Percentiles rank a stretch among this genome's conserved stretches.
Conservation (phyloP, 208 protist species). For the Leishmania lainsoni region DNA sequence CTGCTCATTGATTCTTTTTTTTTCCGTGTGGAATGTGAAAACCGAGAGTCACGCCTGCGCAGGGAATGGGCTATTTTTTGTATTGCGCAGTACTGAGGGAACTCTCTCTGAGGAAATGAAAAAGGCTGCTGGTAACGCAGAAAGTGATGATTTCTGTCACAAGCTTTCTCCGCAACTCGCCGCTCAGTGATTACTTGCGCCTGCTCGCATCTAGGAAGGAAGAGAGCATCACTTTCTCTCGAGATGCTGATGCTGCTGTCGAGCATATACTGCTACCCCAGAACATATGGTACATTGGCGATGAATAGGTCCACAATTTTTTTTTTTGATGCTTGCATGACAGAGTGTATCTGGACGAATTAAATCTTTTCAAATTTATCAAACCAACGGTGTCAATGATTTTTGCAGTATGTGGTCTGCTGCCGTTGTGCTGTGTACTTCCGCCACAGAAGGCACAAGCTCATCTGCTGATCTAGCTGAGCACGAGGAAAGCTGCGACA, state of each 20-base stretch:
- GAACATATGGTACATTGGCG: constrained; percentile 43
- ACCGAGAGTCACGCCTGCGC: not conserved
- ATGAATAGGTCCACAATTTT: constrained; percentile 35
- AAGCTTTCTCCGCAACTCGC: constrained; percentile 32
- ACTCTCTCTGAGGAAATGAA: constrained; percentile 42
- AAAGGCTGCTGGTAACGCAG: constrained; percentile 30
- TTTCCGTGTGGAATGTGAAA: constrained; percentile 6
- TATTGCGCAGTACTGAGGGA: constrained; percentile 39
- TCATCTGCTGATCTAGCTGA: constrained; percentile 41
- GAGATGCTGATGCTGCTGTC: constrained; percentile 44
- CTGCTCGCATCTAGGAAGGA: constrained; percentile 46
- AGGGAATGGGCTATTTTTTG: constrained; percentile 23
- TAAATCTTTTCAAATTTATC: constrained; percentile 45
- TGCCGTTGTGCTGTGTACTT: constrained; percentile 42
- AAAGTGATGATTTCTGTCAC: constrained; percentile 52
- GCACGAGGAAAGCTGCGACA: constrained; percentile 16
- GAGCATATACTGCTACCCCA: constrained; percentile 47
- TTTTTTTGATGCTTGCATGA: constrained; percentile 38
- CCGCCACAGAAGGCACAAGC: constrained; percentile 47
- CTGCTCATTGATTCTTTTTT: constrained; percentile 20
- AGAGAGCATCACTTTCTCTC: constrained; percentile 16
- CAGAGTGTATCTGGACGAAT: constrained; percentile 50
- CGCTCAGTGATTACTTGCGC: constrained; percentile 37
- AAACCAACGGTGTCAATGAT: constrained; percentile 35
- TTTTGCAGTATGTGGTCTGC: constrained; percentile 49